A percentile compares a stretch with the other conserved stretches of the same genome.
These are phyloP conservation scores for Telopea speciosissima DNA, from an alignment of 177 flowering plant genomes.

Conservation along the genomic window DNA sequence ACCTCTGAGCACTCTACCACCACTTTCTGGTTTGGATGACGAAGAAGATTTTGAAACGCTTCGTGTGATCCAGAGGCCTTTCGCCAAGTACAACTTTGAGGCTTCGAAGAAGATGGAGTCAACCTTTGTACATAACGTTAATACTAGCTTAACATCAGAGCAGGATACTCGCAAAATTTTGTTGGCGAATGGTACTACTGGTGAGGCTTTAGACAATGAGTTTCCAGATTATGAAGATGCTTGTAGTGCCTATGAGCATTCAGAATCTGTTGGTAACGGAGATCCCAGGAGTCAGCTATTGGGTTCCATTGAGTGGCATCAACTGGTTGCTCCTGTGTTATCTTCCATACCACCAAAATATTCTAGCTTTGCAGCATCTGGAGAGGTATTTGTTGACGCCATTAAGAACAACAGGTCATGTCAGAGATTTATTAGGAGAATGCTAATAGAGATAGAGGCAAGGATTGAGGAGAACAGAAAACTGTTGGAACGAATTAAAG, in stretches of 20 bases:
- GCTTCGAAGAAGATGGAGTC: slow-evolving; percentile 12
- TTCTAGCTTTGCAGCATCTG: slow-evolving; percentile 53
- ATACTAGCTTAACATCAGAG: slow-evolving; percentile 25
- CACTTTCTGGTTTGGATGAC: slow-evolving; percentile 33
- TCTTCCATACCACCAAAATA: slow-evolving; percentile 19
- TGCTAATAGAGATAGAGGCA: slow-evolving; percentile 66
- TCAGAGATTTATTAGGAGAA: slow-evolving; percentile 65
- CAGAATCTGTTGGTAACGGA: slow-evolving; percentile 14
- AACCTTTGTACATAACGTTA: slow-evolving; percentile 12
- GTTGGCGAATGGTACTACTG: slow-evolving; percentile 23
- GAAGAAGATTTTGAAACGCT: slow-evolving; percentile 71
- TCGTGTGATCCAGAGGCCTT: slow-evolving; percentile 57
- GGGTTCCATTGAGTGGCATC: slow-evolving; percentile 25
- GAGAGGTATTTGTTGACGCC: slow-evolving; percentile 59
- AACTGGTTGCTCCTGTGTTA: slow-evolving; percentile 16
- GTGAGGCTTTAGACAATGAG: slow-evolving; percentile 19
- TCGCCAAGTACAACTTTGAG: slow-evolving; percentile 45
- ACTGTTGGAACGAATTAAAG: slow-evolving; percentile 50
- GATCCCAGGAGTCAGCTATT: slow-evolving; percentile 19
- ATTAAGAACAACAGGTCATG: slow-evolving; percentile 79
- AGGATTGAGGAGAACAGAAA: slow-evolving; percentile 67
- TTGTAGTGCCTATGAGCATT: slow-evolving; percentile 11
- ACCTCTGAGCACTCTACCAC: slow-evolving; percentile 27
- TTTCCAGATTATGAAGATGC: slow-evolving; percentile 36
- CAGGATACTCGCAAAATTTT: slow-evolving; percentile 30